phyloP scores from a whole-genome alignment of 2,329 filamentous ascomycete species.

The Pezicula carpinea region DNA sequence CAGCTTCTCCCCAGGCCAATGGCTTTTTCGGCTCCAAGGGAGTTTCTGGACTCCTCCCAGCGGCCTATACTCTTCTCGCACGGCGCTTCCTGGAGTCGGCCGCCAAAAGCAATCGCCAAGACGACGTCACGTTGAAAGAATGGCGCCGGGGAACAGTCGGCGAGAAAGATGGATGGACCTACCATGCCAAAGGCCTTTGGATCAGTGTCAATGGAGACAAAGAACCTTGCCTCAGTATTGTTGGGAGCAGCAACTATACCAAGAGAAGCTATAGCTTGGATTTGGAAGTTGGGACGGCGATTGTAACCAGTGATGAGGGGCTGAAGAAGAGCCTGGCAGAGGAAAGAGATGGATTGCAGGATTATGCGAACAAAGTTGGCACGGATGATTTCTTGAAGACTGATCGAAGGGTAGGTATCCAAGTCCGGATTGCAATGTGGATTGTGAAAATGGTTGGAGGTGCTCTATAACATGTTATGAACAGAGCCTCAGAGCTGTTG shows the following conservation, averaged over 20 bases:
- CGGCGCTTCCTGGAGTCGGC: constrained; percentile 63
- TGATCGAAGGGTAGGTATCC: constrained; percentile 79
- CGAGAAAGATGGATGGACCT: constrained; percentile 85
- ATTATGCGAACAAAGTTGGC: constrained; percentile 64
- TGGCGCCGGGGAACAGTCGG: constrained; percentile 82
- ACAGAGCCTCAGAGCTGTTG: no score
- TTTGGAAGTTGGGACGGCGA: constrained; percentile 80
- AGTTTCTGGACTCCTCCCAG: constrained; percentile 83
- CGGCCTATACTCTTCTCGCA: constrained; percentile 86
- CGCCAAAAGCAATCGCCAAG: constrained; percentile 36
- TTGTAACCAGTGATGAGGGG: constrained; percentile 72
- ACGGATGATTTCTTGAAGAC: constrained; percentile 74
- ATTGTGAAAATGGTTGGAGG: constrained; percentile 82
- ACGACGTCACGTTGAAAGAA: constrained; percentile 71
- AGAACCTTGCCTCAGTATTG: constrained; percentile 71
- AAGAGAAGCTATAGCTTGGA: constrained; percentile 90
- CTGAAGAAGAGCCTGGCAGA: constrained; percentile 70
- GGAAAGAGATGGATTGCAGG: constrained; percentile 76
- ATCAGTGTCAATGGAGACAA: constrained; percentile 64
- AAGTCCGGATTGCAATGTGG: constrained; percentile 90
- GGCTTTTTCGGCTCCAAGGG: constrained; percentile 89
- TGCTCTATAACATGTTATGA: constrained; percentile 55
- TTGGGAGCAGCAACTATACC: constrained; percentile 95
- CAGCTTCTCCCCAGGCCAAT: constrained; percentile 88
- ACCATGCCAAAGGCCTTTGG: constrained; percentile 97